Percentiles rank a stretch among this genome's conserved stretches.
These are phyloP conservation scores for Agapanthus africanus DNA, from an alignment of 106 monocot genomes.

Conservation along the genomic window DNA sequence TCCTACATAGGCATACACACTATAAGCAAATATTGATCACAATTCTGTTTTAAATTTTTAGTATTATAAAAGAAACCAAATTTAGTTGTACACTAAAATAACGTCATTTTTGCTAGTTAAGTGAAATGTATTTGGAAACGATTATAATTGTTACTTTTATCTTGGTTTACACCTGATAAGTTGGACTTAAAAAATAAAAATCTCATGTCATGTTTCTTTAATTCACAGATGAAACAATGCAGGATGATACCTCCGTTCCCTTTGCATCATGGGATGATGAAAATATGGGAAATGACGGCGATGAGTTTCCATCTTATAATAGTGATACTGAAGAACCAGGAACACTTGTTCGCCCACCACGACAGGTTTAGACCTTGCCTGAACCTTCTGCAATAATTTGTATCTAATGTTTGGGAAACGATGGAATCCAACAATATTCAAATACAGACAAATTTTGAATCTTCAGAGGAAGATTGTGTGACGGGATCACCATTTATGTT, in stretches of 20 bases:
- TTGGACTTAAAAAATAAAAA: not conserved
- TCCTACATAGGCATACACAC: too few relatives aligned
- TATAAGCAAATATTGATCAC: not conserved
- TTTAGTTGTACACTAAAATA: not conserved
- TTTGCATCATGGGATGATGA: constrained; percentile 37
- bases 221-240: constrained; percentile 22
- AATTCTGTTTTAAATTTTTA: not conserved
- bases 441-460: not conserved
- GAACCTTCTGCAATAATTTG: not conserved
- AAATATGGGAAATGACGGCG: constrained; percentile 24
- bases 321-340: constrained; percentile 32
- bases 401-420: not conserved
- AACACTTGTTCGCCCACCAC: constrained; percentile 14
- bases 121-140: not conserved
- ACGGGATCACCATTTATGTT: too few relatives aligned
- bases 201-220: not conserved
- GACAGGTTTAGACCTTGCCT: constrained; percentile 12
- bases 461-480: too few relatives aligned
- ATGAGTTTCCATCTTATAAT: constrained; percentile 27
- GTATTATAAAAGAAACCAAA: not conserved
- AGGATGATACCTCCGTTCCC: constrained; percentile 14
- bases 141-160: not conserved
- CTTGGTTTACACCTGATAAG: not conserved
- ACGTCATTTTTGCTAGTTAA: not conserved
- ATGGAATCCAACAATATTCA: not conserved